Evolutionary conservation across 768 basidiomycete species (phyloP).

Genomic region (Asterophora parasitica): DNA sequence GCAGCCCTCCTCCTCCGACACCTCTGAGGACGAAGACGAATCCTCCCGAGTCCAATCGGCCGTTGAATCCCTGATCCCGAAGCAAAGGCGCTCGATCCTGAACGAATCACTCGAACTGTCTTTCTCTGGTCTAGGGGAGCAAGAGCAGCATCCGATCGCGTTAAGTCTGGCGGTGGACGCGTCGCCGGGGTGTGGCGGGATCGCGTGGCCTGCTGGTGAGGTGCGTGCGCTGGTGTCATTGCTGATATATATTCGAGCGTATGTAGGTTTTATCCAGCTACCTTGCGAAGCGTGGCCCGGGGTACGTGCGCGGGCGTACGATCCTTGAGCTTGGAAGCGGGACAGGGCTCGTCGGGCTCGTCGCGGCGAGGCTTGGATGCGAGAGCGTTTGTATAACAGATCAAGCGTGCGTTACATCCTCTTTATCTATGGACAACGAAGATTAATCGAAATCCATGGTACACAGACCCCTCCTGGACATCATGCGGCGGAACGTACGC

Average conservation of each 20-base stretch:
- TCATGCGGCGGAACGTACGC: constrained; percentile 72
- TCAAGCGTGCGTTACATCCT: constrained; percentile 64
- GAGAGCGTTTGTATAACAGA: constrained; percentile 80
- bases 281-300: constrained; percentile 50
- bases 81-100: constrained; percentile 46
- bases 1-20: constrained; percentile 20
- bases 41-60: constrained; percentile 18
- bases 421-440: not conserved
- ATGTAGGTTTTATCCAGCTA: constrained; percentile 75
- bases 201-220: constrained; percentile 91
- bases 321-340: constrained; percentile 87
- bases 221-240: constrained; percentile 35
- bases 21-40: too few species aligned
- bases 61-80: constrained; percentile 39
- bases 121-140: constrained; percentile 19
- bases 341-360: constrained; percentile 89
- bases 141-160: constrained; percentile 25
- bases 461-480: constrained; percentile 64
- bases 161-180: constrained; percentile 68
- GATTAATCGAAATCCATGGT: constrained; percentile 5
- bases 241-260: not conserved
- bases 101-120: constrained; percentile 45
- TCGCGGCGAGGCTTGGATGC: constrained; percentile 56
- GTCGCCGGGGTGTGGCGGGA: constrained; percentile 85
- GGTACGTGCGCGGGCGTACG: constrained; percentile 46